phyloP scores from a whole-genome alignment of 179 eudicot genomes.

The Patellifolia procumbens region DNA sequence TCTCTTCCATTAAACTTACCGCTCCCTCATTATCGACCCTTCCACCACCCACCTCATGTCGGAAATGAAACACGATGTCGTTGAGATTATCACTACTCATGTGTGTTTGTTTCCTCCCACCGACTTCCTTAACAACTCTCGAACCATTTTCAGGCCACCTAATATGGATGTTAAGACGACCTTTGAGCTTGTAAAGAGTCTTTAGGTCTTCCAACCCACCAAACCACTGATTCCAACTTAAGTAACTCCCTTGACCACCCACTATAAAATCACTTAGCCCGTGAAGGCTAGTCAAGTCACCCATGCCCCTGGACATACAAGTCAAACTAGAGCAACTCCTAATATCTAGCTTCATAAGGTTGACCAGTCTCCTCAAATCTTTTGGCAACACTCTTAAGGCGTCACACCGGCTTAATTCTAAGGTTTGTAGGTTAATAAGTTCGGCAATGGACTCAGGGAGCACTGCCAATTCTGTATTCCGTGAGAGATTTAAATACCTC shows the following conservation, averaged over 20 bases:
- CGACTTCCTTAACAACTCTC: background rate
- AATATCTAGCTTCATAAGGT: slow-evolving; percentile 15
- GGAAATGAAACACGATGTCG: background rate
- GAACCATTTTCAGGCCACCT: background rate
- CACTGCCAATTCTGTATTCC: background rate
- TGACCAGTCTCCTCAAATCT: slow-evolving; percentile 5
- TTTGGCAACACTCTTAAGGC: background rate
- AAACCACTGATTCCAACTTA: background rate
- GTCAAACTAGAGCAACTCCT: background rate
- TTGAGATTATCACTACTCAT: slow-evolving; percentile 9
- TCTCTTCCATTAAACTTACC: background rate
- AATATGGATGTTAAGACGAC: background rate
- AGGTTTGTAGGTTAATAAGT: slow-evolving; percentile 7
- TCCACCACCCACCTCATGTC: too few relatives aligned
- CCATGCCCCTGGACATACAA: slow-evolving; percentile 17
- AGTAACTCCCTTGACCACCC: background rate
- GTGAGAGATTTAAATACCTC: slow-evolving; percentile 22
- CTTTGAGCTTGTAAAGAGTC: slow-evolving; percentile 15
- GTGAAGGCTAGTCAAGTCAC: slow-evolving; percentile 14
- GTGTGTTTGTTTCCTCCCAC: background rate
- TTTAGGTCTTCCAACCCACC: slow-evolving; percentile 20
- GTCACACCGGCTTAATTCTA: background rate
- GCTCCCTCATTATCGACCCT: too few relatives aligned
- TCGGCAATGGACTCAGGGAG: slow-evolving; percentile 11
- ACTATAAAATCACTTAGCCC: background rate